Evolutionary conservation across 352 stramenopile genomes (phyloP).

Genomic region (Poterioochromonas sp.): DNA sequence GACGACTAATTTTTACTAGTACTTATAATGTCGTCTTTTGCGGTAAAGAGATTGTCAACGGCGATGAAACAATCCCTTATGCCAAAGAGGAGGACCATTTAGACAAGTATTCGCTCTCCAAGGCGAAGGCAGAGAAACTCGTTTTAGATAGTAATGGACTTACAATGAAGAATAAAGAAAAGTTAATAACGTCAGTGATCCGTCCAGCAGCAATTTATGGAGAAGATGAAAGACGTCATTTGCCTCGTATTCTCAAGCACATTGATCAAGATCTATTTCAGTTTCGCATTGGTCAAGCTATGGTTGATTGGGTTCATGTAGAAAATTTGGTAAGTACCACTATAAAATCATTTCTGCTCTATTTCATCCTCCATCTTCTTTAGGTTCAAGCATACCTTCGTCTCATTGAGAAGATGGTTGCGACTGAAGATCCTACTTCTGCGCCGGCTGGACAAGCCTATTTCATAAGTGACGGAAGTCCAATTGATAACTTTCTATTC

Average conservation of each 20-base stretch:
- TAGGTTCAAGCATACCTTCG: constrained; percentile 7
- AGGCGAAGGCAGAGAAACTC: background rate
- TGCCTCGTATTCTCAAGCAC: constrained; percentile 19
- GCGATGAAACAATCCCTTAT: background rate
- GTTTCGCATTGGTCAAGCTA: background rate
- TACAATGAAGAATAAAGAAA: background rate
- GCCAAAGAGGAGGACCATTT: background rate
- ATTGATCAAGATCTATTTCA: constrained; percentile 3
- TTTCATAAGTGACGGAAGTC: constrained; percentile 1
- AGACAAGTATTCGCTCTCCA: background rate
- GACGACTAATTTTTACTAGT: constrained; percentile 7
- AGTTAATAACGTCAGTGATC: background rate
- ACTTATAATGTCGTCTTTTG: constrained; percentile 14
- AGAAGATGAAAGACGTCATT: constrained; percentile 7
- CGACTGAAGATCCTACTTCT: background rate
- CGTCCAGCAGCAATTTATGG: constrained; percentile 25
- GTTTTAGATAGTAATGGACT: background rate
- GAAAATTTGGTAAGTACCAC: constrained; percentile 2
- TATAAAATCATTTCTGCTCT: background rate
- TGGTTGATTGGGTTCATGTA: constrained; percentile 22
- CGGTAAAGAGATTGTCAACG: background rate
- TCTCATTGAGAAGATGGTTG: background rate
- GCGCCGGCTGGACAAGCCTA: constrained; percentile 1
- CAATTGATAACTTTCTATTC: constrained; percentile 23
- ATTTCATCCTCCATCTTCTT: background rate